Percentiles rank a stretch among this genome's conserved stretches.
phyloP scores from a whole-genome alignment of 345 rosid species.

The Populus davidiana region DNA sequence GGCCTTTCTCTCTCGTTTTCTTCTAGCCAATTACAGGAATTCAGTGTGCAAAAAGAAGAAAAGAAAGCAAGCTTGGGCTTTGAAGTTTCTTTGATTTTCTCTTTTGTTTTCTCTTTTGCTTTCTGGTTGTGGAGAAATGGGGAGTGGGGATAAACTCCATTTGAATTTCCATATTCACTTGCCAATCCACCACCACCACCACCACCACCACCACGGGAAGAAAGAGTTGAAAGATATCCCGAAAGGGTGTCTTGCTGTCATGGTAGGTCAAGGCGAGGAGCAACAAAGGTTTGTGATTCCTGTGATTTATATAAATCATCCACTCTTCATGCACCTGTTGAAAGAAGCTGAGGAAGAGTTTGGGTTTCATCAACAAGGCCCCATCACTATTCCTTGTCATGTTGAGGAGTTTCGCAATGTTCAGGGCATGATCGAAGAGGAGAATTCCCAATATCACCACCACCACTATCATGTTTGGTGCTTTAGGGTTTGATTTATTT shows the following conservation, averaged over 20 bases:
- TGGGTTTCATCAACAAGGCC: slow-evolving; percentile 76
- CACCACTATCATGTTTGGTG: slow-evolving; percentile 44
- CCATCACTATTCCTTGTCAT: slow-evolving; percentile 77
- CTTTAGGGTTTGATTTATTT: slow-evolving; percentile 41
- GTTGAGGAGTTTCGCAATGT: slow-evolving; percentile 69
- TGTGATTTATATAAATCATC: slow-evolving; percentile 70
- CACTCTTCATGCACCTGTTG: slow-evolving; percentile 56
- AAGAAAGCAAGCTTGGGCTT: not conserved
- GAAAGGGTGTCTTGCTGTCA: slow-evolving; percentile 66
- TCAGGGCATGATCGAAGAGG: slow-evolving; percentile 64
- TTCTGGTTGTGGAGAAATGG: slow-evolving; percentile 30
- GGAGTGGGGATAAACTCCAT: slow-evolving; percentile 31
- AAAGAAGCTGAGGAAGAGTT: slow-evolving; percentile 79
- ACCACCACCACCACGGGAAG: slow-evolving; percentile 17
- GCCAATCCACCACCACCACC: slow-evolving; percentile 36
- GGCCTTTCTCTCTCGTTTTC: slow-evolving; percentile 64
- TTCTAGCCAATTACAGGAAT: slow-evolving; percentile 19
- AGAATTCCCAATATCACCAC: slow-evolving; percentile 30
- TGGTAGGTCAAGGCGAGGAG: slow-evolving; percentile 77
- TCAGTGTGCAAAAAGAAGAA: not conserved
- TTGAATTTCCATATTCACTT: slow-evolving; percentile 43
- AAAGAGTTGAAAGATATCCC: slow-evolving; percentile 46
- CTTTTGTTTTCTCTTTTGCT: not conserved
- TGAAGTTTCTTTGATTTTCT: not conserved
- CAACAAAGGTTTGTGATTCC: slow-evolving; percentile 77